Conservation (phyloP, 2,329 filamentous ascomycete genomes). For the Pochonia chlamydosporia region DNA sequence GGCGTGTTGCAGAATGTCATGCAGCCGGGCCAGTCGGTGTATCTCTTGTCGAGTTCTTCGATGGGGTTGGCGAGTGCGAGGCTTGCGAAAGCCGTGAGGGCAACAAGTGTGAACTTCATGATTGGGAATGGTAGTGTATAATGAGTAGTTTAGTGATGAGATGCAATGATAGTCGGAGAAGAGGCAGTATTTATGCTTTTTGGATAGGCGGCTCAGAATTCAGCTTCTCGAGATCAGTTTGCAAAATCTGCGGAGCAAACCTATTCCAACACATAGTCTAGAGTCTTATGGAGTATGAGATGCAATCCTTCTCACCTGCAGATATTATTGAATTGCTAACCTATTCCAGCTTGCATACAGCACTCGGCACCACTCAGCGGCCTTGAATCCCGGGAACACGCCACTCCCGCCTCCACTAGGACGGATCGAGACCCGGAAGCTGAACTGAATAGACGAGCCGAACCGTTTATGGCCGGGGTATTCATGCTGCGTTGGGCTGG, state of each 20-base stretch:
- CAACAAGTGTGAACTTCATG: constrained; percentile 8
- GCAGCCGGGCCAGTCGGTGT: constrained; percentile 6
- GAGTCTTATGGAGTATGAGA: background rate
- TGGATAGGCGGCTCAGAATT: background rate
- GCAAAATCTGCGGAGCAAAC: background rate
- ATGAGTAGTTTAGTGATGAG: background rate
- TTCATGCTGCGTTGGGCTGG: too few relatives aligned
- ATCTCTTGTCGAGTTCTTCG: constrained; percentile 9
- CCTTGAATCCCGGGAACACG: background rate
- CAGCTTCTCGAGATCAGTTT: background rate
- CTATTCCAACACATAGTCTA: background rate
- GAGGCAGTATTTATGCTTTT: background rate
- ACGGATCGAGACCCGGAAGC: too few relatives aligned
- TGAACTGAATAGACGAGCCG: too few relatives aligned
- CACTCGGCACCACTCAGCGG: background rate
- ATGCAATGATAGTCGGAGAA: background rate
- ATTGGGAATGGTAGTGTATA: background rate
- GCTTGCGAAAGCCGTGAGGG: constrained; percentile 4
- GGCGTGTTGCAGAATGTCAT: constrained; percentile 7
- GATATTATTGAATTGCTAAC: constrained; percentile 1
- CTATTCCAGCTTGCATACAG: background rate
- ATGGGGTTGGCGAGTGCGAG: constrained; percentile 5
- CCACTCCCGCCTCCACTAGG: background rate
- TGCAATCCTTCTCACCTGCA: background rate
- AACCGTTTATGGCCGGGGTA: too few relatives aligned